phyloP scores from a whole-genome alignment of 148 eudicot genomes.

The Cornus kousa region DNA sequence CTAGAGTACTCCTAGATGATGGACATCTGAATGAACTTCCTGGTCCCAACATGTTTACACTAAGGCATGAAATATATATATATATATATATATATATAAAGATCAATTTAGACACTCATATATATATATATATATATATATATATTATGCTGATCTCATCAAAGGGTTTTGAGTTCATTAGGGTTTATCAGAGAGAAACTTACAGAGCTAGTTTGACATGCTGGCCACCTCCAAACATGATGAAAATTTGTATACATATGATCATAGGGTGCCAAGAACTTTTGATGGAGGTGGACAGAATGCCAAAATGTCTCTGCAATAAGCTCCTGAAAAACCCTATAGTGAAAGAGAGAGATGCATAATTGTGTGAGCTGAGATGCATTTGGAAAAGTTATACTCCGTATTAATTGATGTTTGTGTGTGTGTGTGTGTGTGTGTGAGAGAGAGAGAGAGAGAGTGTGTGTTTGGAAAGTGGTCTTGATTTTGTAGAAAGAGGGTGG shows the following conservation, averaged over 20 bases:
- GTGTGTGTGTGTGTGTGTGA: background rate
- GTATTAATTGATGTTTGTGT: no score
- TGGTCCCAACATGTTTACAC: background rate
- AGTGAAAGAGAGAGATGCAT: background rate
- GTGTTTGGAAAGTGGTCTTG: constrained; percentile 10
- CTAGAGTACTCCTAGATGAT: background rate
- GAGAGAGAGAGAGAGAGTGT: background rate
- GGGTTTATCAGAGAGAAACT: constrained; percentile 11
- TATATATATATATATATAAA: no score
- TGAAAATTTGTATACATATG: background rate
- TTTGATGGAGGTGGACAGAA: constrained; percentile 27
- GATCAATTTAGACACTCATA: no score
- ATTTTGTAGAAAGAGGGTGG: constrained; percentile 20
- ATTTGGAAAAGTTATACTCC: background rate
- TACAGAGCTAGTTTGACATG: constrained; percentile 26
- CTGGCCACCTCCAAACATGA: constrained; percentile 21
- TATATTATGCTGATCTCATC: background rate
- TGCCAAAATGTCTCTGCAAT: constrained; percentile 30
- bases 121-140: no score
- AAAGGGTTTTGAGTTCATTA: background rate
- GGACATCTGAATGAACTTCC: background rate
- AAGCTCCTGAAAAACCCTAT: constrained; percentile 16
- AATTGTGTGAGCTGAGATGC: background rate
- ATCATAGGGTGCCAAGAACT: background rate
- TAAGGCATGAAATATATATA: no score